phyloP scores from a whole-genome alignment of 768 basidiomycete species.

The Mycena leptocephala region DNA sequence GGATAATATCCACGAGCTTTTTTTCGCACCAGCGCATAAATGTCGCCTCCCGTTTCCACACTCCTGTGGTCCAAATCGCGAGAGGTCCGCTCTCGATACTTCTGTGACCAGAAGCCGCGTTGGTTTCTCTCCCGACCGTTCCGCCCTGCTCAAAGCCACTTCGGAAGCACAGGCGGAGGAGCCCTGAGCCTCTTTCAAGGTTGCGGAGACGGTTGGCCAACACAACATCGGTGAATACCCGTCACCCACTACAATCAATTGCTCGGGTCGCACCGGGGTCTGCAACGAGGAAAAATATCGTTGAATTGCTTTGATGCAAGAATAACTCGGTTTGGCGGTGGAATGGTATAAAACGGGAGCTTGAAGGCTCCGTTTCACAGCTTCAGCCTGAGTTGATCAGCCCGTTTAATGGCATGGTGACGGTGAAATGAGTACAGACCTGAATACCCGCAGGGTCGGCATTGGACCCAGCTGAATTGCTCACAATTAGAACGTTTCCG shows the following conservation, averaged over 20 bases:
- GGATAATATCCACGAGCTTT: conserved; percentile 62
- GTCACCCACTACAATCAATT: conserved; percentile 92
- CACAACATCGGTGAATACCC: conserved; percentile 93
- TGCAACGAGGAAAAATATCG: conserved; percentile 80
- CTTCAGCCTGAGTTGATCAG: conserved; percentile 77
- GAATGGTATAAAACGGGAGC: conserved; percentile 89
- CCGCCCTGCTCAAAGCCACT: conserved; percentile 47
- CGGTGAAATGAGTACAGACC: conserved; percentile 59
- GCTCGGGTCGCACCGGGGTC: conserved; percentile 70
- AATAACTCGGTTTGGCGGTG: conserved; percentile 84
- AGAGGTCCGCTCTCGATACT: conserved; percentile 63
- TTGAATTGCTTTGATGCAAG: conserved; percentile 81
- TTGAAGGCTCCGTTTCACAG: conserved; percentile 82
- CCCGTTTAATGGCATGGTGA: background rate
- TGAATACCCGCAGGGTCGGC: conserved; percentile 86
- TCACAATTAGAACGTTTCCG: conserved; percentile 89
- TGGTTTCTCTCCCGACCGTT: conserved; percentile 45
- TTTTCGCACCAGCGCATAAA: conserved; percentile 74
- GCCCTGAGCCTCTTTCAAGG: conserved; percentile 30
- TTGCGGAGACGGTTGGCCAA: conserved; percentile 83
- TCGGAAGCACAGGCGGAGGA: conserved; percentile 39
- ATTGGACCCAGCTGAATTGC: conserved; percentile 93
- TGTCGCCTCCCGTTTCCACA: conserved; percentile 80
- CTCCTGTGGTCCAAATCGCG: conserved; percentile 78
- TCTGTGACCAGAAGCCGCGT: conserved; percentile 24